phyloP scores from a whole-genome alignment of 139 green algal genomes.

The Chlamydomonas applanata region DNA sequence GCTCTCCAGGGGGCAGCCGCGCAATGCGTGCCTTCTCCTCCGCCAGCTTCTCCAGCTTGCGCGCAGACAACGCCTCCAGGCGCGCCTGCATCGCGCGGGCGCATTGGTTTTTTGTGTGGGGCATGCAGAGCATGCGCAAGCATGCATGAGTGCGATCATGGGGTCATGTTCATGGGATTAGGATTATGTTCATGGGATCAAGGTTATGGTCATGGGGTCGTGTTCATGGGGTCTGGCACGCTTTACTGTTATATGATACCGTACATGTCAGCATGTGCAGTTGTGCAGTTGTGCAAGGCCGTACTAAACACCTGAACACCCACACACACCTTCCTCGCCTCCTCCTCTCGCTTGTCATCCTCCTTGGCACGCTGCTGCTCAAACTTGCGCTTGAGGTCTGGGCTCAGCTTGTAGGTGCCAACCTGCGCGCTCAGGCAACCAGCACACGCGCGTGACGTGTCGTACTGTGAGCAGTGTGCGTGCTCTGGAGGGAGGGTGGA shows the following conservation, averaged over 20 bases:
- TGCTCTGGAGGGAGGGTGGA: background rate
- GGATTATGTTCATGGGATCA: too few relatives aligned
- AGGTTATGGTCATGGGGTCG: too few relatives aligned
- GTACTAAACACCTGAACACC: too few relatives aligned
- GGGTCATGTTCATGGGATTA: too few relatives aligned
- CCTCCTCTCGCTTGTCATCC: conserved; percentile 8
- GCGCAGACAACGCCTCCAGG: conserved; percentile 21
- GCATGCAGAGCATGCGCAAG: too few relatives aligned
- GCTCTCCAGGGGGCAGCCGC: conserved; percentile 8
- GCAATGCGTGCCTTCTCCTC: conserved; percentile 18
- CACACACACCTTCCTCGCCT: conserved; percentile 2
- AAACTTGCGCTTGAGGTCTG: conserved; percentile 16
- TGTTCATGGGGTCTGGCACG: too few relatives aligned
- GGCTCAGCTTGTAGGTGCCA: conserved; percentile 22
- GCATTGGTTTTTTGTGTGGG: too few relatives aligned
- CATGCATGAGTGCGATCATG: too few relatives aligned
- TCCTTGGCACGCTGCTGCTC: conserved; percentile 17
- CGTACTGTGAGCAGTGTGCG: background rate
- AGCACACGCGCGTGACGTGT: background rate
- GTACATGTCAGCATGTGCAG: too few relatives aligned
- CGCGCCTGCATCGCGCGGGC: conserved; percentile 5
- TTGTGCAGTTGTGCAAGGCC: too few relatives aligned
- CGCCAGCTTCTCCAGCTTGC: conserved; percentile 17
- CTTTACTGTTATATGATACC: too few relatives aligned
- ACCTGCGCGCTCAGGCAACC: background rate